Evolutionary conservation across 139 green algal genomes (phyloP).

Genomic region (Chlamydomonas sphaeroides): DNA sequence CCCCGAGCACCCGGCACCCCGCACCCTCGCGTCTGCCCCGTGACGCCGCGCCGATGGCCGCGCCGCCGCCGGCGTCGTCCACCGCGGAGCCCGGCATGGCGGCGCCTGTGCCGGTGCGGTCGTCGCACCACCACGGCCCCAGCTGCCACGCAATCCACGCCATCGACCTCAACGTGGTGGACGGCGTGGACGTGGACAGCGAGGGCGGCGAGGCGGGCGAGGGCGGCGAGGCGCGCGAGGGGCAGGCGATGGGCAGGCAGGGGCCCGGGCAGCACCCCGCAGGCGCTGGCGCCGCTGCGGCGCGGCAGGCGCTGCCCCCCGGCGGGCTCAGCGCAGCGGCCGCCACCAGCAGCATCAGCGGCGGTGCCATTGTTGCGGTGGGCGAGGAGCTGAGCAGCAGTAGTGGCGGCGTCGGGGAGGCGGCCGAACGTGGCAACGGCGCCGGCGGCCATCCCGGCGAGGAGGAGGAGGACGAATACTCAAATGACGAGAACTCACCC

Average conservation of each 20-base stretch:
- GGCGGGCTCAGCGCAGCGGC: background rate
- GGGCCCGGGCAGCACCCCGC: background rate
- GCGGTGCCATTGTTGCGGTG: background rate
- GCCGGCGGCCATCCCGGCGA: background rate
- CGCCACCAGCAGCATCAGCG: background rate
- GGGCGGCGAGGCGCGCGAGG: background rate
- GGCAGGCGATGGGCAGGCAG: background rate
- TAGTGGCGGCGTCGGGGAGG: background rate
- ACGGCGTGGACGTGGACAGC: conserved; percentile 4
- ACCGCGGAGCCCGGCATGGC: no score
- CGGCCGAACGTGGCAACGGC: no score
- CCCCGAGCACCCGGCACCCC: no score
- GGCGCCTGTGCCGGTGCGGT: background rate
- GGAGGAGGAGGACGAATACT: background rate
- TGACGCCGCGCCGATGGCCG: background rate
- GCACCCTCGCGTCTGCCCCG: no score
- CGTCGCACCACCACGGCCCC: background rate
- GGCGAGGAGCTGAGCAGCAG: conserved; percentile 34
- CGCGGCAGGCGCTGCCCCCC: no score
- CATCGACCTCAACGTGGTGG: conserved; percentile 38
- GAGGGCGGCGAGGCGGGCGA: background rate
- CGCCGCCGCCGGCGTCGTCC: background rate
- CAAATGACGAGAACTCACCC: conserved; percentile 24
- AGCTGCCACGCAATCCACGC: background rate
- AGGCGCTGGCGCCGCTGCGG: no score